phyloP scores from a whole-genome alignment of 2,329 filamentous ascomycete species.

The Aspergillus neotritici region DNA sequence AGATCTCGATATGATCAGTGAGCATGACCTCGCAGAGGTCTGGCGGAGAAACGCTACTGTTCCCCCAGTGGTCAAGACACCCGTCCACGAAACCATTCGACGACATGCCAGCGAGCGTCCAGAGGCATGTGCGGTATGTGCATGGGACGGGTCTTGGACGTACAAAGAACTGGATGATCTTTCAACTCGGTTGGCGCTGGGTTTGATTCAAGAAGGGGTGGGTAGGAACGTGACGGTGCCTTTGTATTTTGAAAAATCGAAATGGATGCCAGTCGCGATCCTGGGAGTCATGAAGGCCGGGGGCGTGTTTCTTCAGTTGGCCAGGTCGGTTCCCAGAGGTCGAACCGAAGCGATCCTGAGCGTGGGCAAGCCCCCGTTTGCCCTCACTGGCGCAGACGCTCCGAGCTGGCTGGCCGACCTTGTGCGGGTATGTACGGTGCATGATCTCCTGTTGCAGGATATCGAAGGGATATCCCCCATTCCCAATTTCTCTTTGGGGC shows the following conservation, averaged over 20 bases:
- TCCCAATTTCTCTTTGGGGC: neutral
- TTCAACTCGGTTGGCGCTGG: neutral
- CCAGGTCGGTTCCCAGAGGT: neutral
- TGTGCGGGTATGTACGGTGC: neutral
- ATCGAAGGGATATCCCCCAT: neutral
- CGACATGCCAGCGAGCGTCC: neutral
- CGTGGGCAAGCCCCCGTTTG: neutral
- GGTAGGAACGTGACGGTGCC: conserved; percentile 1
- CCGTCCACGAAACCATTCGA: neutral
- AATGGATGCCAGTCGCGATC: conserved; percentile 1
- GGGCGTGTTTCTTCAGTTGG: conserved; percentile 2
- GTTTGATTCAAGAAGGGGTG: neutral
- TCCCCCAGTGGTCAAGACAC: neutral
- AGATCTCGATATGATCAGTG: neutral
- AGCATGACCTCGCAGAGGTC: neutral
- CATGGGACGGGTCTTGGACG: conserved; percentile 1
- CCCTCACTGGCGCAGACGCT: neutral
- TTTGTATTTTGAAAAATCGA: conserved; percentile 1
- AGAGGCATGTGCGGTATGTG: neutral
- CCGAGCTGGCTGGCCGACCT: neutral
- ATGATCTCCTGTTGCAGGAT: neutral
- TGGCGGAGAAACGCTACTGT: neutral
- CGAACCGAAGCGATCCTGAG: neutral
- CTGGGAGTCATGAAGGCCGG: conserved; percentile 1
- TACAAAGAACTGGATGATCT: neutral